Evolutionary conservation across 2,329 filamentous ascomycete species (phyloP), one percentile per base, ranked within the genome.

Genomic region (Coleophoma cylindrospora): DNA sequence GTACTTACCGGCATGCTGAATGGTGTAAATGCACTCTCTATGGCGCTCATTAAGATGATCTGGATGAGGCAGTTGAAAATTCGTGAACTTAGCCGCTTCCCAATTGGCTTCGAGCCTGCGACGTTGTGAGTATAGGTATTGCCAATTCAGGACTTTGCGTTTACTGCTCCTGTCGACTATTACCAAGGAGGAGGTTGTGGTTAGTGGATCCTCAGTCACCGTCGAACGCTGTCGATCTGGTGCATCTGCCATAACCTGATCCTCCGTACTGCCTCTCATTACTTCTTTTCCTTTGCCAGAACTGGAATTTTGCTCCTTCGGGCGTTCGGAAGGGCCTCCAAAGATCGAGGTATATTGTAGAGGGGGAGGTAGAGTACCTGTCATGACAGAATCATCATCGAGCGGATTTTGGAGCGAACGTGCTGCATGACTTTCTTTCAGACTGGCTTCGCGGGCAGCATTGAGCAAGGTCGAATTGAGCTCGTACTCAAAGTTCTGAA

Each of bases 41-140:
- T 99, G 94, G 1, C 89, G 89, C 65, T 97, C 92, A 33, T 88
- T 78, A 1, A 83, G 83, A 61, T 91, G 77, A 36, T 82, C 77
- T 0, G 91, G 91, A 62, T 96, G 90, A 0, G 94, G 94, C 1
- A 99, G 78, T 65, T 95, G 90, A 62, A 97, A 97, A 56, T 91
- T 95, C 3, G 77, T 82, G 65, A 80, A 96, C 51, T 83, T 86
- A 4, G 89, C 91, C 17, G 84, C 78, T 52, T 89, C 83, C 94
- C 94, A 99, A 65, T 99, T 97, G 8, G 86, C 83, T 69, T 99
- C 94, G 13, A 99, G 73, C 19, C 84, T 79, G 50, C 85, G 80
- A 53, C 94, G 85, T 74, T 96, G 89, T 57, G 89, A 89, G 70
- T 96, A 99, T 1, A 99, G 75, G 64, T 94, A 89, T 48, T 91